Base-by-base conservation (phyloP, 805 yeast species). In the Saccharomycopsis babjevae region DNA sequence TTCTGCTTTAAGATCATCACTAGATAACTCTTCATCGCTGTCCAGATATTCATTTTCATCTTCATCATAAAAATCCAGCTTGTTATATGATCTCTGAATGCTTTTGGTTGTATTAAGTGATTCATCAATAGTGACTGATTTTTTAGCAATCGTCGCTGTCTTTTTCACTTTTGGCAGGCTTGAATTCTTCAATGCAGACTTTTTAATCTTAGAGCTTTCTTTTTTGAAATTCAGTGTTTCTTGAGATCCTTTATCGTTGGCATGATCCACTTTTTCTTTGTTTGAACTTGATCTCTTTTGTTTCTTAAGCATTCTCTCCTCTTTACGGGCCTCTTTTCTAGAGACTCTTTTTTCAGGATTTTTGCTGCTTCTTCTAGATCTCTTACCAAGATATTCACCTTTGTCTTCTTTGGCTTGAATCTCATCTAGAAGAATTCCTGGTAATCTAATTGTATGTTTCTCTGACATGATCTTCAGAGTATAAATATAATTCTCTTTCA, bases 381-480 rank as follows among this genome's bases (percentile, higher is more conserved):
- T 69, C 8, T 71, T 76, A 62, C 77, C 79, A 42, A 76, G 73
- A 50, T 74, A 75, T 36, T 75, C 80, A 22, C 81, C 80, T 28
- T 68, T 70, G n/a, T 73, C 77, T 69, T 79, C 74, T 43, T 62
- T 62, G 16, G 57, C 28, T 16, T 64, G 59, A 5, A 83, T 74
- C 69, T 81, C 82, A 64, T 84, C 86, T 55, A 83, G 68, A 18
- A 83, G 68, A 40, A 71, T 66, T 1, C 84, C 85, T 1, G 88
- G 88, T 25, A 83, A 71, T 61, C 83, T 75, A 59, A 82, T 83
- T n/a, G 76, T 79, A 64, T 79, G 82, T 25, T 64, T 64, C 43
- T 60, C 63, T 34, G 59, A 46, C 65, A 63, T 63, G n/a, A 25
- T 25, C 25, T 46, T 8, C 38, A 34, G 38, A 34, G 10, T 7